phyloP scores from a whole-genome alignment of 768 basidiomycete genomes.

The Russula griseocarnosa region DNA sequence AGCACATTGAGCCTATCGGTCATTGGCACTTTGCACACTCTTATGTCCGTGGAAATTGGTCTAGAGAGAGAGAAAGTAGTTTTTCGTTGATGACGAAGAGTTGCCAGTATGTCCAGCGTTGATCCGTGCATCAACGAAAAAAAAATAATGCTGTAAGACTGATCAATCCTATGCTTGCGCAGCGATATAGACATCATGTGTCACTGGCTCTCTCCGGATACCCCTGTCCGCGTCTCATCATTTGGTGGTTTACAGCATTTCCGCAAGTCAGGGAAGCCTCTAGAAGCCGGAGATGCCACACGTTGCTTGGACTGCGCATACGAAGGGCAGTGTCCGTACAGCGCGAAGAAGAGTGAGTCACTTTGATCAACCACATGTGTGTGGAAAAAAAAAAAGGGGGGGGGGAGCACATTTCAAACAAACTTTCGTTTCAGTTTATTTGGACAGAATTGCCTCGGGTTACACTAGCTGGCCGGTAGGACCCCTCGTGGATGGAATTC shows the following conservation, averaged over 20 bases:
- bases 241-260: constrained; percentile 87
- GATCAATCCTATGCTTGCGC: constrained; percentile 1
- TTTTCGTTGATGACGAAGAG: constrained; percentile 88
- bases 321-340: constrained; percentile 75
- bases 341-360: constrained; percentile 73
- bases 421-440: constrained; percentile 54
- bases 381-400: not conserved
- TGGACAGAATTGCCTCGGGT: constrained; percentile 63
- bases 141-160: constrained; percentile 2
- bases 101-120: constrained; percentile 62
- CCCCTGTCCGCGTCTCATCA: constrained; percentile 68
- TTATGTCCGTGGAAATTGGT: constrained; percentile 83
- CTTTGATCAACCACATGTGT: not conserved
- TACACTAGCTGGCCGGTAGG: constrained; percentile 59
- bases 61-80: constrained; percentile 59
- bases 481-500: constrained; percentile 71
- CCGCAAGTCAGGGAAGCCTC: constrained; percentile 66
- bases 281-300: constrained; percentile 57
- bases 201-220: constrained; percentile 66
- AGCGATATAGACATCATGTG: constrained; percentile 86
- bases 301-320: constrained; percentile 76
- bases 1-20: constrained; percentile 83
- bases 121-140: constrained; percentile 5
- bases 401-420: no score
- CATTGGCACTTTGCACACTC: constrained; percentile 89